These are phyloP conservation scores for Polysphondylium violaceum DNA, from an alignment of 78 protist species.

Conservation along the genomic window DNA sequence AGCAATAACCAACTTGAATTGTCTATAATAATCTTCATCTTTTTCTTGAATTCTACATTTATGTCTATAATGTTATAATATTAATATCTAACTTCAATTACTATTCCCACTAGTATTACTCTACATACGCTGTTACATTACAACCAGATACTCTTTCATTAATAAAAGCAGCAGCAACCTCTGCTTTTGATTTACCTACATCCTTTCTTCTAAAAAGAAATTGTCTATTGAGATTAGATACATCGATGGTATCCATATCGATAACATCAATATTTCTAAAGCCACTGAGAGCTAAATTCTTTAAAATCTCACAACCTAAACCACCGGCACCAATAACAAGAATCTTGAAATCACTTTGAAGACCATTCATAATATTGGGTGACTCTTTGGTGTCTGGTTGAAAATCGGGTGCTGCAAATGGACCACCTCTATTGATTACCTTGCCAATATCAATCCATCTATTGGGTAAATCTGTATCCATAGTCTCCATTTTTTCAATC, in stretches of 20 bases:
- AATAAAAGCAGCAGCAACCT: constrained; percentile 96
- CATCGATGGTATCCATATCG: constrained; percentile 98
- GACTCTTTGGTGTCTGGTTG: constrained; percentile 53
- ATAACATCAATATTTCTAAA: constrained; percentile 95
- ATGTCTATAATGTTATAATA: constrained; percentile 80
- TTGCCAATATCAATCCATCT: constrained; percentile 68
- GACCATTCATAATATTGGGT: constrained; percentile 50
- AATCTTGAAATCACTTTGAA: constrained; percentile 75
- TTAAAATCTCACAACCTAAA: constrained; percentile 98
- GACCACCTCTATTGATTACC: constrained; percentile 56
- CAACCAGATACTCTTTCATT: constrained; percentile 92
- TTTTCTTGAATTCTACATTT: constrained; percentile 90
- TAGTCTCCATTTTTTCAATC: constrained; percentile 52
- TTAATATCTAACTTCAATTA: neutral
- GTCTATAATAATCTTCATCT: constrained; percentile 90
- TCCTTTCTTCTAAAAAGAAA: constrained; percentile 95
- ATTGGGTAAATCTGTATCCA: constrained; percentile 57
- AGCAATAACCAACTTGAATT: constrained; percentile 93
- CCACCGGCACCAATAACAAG: constrained; percentile 99
- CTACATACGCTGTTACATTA: constrained; percentile 90
- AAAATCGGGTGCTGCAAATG: constrained; percentile 57
- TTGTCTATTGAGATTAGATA: constrained; percentile 97
- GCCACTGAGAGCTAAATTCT: constrained; percentile 96
- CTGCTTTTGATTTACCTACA: constrained; percentile 97
- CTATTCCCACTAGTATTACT: neutral